These are phyloP conservation scores for Fusarium denticulatum DNA, from an alignment of 2,329 filamentous ascomycete species.

Conservation along the genomic window DNA sequence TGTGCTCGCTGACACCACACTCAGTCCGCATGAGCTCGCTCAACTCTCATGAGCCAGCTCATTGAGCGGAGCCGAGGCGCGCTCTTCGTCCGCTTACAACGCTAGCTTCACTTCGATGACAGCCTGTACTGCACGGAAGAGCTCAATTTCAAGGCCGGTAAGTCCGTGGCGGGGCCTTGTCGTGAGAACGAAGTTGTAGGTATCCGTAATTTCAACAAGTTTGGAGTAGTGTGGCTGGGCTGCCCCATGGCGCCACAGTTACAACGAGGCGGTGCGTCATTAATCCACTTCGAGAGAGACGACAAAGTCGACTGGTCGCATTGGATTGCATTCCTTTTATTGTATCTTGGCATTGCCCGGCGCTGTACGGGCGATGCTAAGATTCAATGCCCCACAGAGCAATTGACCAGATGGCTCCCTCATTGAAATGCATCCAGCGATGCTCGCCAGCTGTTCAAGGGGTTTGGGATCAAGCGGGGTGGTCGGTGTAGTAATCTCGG, in stretches of 20 bases:
- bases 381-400: background rate
- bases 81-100: background rate
- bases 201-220: background rate
- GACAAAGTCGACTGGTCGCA: background rate
- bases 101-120: background rate
- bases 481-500: background rate
- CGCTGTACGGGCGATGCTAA: background rate
- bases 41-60: background rate
- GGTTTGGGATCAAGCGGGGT: background rate
- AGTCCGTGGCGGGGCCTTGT: background rate
- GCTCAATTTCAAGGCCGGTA: slow-evolving; percentile 4
- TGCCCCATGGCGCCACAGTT: background rate
- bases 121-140: background rate
- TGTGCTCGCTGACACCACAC: background rate
- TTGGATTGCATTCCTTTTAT: background rate
- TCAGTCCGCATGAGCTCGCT: background rate
- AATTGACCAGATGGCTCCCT: background rate
- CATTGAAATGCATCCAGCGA: background rate
- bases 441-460: background rate
- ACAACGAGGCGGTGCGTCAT: background rate
- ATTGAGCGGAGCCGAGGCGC: background rate
- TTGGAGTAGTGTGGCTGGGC: background rate
- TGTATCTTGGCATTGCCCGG: background rate
- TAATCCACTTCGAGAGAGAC: background rate
- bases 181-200: background rate